These are phyloP conservation scores for Nannizziopsis barbatae DNA, from an alignment of 2,329 filamentous ascomycete genomes.

Conservation along the genomic window DNA sequence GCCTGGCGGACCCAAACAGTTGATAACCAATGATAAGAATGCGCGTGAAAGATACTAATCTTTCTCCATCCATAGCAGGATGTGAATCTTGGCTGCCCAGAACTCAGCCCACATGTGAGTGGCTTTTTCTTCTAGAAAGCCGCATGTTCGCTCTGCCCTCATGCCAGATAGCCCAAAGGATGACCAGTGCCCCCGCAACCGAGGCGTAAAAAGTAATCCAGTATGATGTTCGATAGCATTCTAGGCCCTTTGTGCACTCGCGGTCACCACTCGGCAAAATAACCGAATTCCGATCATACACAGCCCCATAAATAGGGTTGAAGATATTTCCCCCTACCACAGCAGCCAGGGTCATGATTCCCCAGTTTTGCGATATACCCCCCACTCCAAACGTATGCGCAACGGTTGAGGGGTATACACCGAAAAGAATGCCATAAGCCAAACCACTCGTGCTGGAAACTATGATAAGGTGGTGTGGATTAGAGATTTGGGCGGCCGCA, in stretches of 20 bases:
- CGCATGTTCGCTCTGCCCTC: conserved; percentile 26
- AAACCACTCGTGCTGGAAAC: conserved; percentile 78
- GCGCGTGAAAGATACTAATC: neutral
- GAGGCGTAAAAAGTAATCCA: conserved; percentile 65
- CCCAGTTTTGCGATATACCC: conserved; percentile 91
- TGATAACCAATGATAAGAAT: neutral
- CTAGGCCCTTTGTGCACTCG: conserved; percentile 63
- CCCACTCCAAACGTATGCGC: conserved; percentile 85
- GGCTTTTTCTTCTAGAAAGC: conserved; percentile 18
- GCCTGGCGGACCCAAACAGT: too few relatives aligned
- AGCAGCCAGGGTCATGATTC: conserved; percentile 80
- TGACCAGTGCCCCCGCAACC: conserved; percentile 55
- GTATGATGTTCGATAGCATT: conserved; percentile 75
- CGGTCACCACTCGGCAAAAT: conserved; percentile 58
- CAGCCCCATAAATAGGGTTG: conserved; percentile 76
- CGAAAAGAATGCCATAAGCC: conserved; percentile 87
- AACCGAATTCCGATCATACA: conserved; percentile 71
- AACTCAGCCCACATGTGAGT: neutral
- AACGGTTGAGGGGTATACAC: conserved; percentile 79
- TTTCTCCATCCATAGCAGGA: too few relatives aligned
- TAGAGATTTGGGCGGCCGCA: conserved; percentile 59
- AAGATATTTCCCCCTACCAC: conserved; percentile 83
- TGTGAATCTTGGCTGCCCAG: too few relatives aligned
- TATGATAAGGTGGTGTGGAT: conserved; percentile 64
- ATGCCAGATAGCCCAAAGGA: conserved; percentile 45